These are phyloP conservation scores for Pezizomycotina sp. DNA, from an alignment of 2,329 filamentous ascomycete genomes.

Conservation along the genomic window DNA sequence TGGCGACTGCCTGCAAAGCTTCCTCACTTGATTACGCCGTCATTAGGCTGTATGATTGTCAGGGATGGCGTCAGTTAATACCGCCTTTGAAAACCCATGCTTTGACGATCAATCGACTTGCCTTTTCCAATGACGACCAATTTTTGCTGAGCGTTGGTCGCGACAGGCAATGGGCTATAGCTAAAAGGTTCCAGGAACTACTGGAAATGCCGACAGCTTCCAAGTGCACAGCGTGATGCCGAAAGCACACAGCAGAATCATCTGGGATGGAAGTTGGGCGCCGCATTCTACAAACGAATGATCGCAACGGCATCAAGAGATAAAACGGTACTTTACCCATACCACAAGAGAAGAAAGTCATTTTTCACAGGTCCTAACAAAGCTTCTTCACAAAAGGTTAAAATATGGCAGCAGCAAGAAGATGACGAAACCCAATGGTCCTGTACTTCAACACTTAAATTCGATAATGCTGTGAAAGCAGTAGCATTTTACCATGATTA, in stretches of 20 bases:
- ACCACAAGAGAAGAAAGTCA: no score
- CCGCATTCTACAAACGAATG: constrained; percentile 33
- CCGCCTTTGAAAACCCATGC: constrained; percentile 72
- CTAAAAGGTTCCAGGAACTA: constrained; percentile 33
- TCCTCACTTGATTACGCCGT: constrained; percentile 89
- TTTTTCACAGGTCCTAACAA: no score
- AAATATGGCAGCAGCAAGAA: constrained; percentile 43
- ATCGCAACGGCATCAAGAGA: constrained; percentile 88
- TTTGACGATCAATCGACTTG: constrained; percentile 66
- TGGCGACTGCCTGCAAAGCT: constrained; percentile 86
- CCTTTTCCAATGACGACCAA: constrained; percentile 59
- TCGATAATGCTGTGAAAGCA: constrained; percentile 49
- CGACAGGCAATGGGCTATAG: constrained; percentile 82
- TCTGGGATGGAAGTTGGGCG: constrained; percentile 74
- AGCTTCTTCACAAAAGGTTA: no score
- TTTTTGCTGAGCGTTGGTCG: constrained; percentile 75
- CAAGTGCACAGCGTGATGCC: constrained; percentile 47
- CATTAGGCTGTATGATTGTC: constrained; percentile 77
- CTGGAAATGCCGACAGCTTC: constrained; percentile 21
- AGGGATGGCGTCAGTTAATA: constrained; percentile 65
- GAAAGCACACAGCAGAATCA: constrained; percentile 85
- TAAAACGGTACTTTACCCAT: no score
- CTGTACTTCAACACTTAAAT: constrained; percentile 39
- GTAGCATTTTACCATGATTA: constrained; percentile 43
- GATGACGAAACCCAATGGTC: constrained; percentile 32